phyloP scores from a whole-genome alignment of 2,329 filamentous ascomycete species.

The Epichloe sibirici region DNA sequence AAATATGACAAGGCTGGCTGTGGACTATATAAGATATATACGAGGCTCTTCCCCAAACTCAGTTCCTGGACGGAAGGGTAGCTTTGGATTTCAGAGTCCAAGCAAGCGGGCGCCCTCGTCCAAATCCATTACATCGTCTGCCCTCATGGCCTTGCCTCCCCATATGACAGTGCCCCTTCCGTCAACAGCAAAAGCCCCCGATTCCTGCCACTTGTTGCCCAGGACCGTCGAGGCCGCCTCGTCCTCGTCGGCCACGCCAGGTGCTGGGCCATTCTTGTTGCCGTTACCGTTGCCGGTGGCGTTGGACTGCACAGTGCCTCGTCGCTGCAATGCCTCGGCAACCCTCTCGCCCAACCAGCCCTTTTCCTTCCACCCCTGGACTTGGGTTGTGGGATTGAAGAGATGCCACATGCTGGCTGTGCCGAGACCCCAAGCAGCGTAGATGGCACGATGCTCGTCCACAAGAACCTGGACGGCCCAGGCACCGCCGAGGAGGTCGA shows the following conservation, averaged over 20 bases:
- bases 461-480: slow-evolving; percentile 44
- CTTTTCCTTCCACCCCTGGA: slow-evolving; percentile 40
- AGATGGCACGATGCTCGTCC: slow-evolving; percentile 43
- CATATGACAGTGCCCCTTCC: slow-evolving; percentile 36
- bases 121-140: slow-evolving; percentile 40
- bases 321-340: slow-evolving; percentile 31
- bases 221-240: slow-evolving; percentile 31
- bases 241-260: slow-evolving; percentile 9
- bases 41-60: not conserved
- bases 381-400: slow-evolving; percentile 40
- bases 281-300: slow-evolving; percentile 25
- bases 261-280: too few species aligned
- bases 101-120: slow-evolving; percentile 34
- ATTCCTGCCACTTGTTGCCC: slow-evolving; percentile 46
- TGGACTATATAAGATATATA: not conserved
- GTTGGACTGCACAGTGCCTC: slow-evolving; percentile 22
- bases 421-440: slow-evolving; percentile 48
- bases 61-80: not conserved
- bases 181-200: slow-evolving; percentile 39
- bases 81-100: slow-evolving; percentile 6
- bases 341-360: slow-evolving; percentile 42
- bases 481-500: slow-evolving; percentile 43
- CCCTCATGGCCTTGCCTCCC: slow-evolving; percentile 34
- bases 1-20: too few species aligned
- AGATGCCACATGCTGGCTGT: slow-evolving; percentile 37